A percentile compares a stretch with the other conserved stretches of the same genome.
These are phyloP conservation scores for Sugiyamaella valdiviana DNA, from an alignment of 805 yeast species.

Conservation along the genomic window DNA sequence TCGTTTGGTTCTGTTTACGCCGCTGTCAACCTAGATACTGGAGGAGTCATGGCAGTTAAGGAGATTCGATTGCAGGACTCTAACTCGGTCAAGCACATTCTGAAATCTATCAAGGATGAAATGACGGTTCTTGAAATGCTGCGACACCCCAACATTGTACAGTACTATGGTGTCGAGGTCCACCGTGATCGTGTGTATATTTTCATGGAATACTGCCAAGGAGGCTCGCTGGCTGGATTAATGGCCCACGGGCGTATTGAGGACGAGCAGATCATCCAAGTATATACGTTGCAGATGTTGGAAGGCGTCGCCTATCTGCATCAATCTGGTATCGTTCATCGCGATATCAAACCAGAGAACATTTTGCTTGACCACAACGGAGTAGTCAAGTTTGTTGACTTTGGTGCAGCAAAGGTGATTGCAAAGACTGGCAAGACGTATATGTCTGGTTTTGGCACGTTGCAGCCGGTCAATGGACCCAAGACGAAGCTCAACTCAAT, in stretches of 20 bases:
- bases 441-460: constrained; percentile 9
- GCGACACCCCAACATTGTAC: constrained; percentile 94
- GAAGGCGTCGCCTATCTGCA: constrained; percentile 95
- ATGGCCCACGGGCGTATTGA: constrained; percentile 90
- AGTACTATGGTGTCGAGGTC: constrained; percentile 94
- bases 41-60: constrained; percentile 94
- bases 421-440: constrained; percentile 33
- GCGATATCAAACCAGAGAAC: constrained; percentile 95
- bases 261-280: constrained; percentile 87
- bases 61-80: constrained; percentile 88
- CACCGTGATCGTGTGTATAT: constrained; percentile 92
- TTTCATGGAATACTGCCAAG: constrained; percentile 96
- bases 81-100: constrained; percentile 74
- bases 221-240: constrained; percentile 83
- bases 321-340: constrained; percentile 90
- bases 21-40: constrained; percentile 87
- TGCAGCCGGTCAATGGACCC: constrained; percentile 7
- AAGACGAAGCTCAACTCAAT: constrained; percentile 40
- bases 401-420: constrained; percentile 91
- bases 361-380: constrained; percentile 86
- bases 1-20: constrained; percentile 92
- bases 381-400: constrained; percentile 90
- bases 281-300: constrained; percentile 83
- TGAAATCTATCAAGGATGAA: constrained; percentile 88
- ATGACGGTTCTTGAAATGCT: constrained; percentile 94